Percentiles rank a stretch among this genome's conserved stretches.
These are phyloP conservation scores for Inga leiocalycina DNA, from an alignment of 306 rosid species.

Conservation along the genomic window DNA sequence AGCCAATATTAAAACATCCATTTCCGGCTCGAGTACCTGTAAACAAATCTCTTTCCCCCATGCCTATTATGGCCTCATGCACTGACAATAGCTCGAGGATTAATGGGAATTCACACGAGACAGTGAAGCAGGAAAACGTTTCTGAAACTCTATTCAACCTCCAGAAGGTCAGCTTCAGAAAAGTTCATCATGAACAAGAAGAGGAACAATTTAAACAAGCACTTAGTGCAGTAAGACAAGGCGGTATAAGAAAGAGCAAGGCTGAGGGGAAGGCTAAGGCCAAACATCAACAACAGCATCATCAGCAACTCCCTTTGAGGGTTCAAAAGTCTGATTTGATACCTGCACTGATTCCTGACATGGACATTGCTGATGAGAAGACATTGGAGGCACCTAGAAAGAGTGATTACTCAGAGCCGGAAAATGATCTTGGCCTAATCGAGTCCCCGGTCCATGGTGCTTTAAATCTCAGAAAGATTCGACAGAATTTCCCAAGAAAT, in stretches of 20 bases:
- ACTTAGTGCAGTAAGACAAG: constrained; percentile 58
- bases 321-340: constrained; percentile 55
- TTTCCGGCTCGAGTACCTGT: constrained; percentile 67
- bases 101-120: constrained; percentile 49
- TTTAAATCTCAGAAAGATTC: constrained; percentile 50
- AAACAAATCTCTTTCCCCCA: constrained; percentile 57
- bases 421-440: constrained; percentile 58
- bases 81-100: constrained; percentile 45
- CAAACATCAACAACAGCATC: constrained; percentile 58
- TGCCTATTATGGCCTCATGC: constrained; percentile 41
- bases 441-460: constrained; percentile 50
- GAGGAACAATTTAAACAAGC: constrained; percentile 74
- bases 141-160: constrained; percentile 48
- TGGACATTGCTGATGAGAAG: constrained; percentile 43
- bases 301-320: constrained; percentile 57
- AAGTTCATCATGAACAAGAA: constrained; percentile 63
- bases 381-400: constrained; percentile 56
- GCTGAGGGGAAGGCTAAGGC: constrained; percentile 59
- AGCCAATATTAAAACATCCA: constrained; percentile 53
- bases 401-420: constrained; percentile 69
- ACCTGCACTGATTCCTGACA: constrained; percentile 50
- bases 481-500: constrained; percentile 65
- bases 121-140: constrained; percentile 46
- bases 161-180: constrained; percentile 61
- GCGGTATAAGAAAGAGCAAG: constrained; percentile 65